Base-by-base conservation (phyloP, 148 eudicot genomes). In the Rhododendron williamsianum region DNA sequence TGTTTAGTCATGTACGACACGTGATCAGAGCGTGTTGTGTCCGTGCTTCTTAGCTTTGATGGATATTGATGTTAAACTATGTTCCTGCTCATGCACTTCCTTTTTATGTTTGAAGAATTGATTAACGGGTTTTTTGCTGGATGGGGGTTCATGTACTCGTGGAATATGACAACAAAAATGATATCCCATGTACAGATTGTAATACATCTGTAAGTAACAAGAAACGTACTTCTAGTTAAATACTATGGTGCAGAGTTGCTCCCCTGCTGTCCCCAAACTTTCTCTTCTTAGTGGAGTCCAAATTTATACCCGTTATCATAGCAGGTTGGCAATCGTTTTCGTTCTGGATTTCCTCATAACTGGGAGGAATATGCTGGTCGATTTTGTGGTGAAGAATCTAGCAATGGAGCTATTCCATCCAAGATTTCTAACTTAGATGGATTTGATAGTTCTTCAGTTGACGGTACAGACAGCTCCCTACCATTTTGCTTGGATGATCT, bases 281-380 rank as follows among this genome's bases (percentile, higher is more conserved):
- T 6, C n/a, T 3, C 7, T 58, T 58, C 46, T 18, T 15, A 21
- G 54, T 51, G 35, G 48, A 74, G 2, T 84, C 49, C 69, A 52
- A 84, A 73, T 23, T 51, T 83, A 3, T 9, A 71, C 35, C 83
- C 25, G 13, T 51, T 80, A 81, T 78, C 85, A 27, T 33, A 46
- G 67, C 91, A 93, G 95, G 87, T 90, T 60, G 90, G 92, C 86
- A 84, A 89, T 81, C 87, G 85, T 87, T 93, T 93, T 86, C 83
- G 84, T 23, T 76, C 73, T 88, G 95, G 95, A 82, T 93, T 93
- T 90, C 94, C 94, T 56, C 86, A 83, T 84, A 43, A 87, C 88
- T 93, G 95, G 95, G 91, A 93, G 65, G 91, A 87, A 41, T 89
- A 82, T 89, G 80, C 91, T 72, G 86, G 87, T 78, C 80, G 72